These are phyloP conservation scores for Puccinia polysora DNA, from an alignment of 1,284 basidiomycete species.

Conservation along the genomic window DNA sequence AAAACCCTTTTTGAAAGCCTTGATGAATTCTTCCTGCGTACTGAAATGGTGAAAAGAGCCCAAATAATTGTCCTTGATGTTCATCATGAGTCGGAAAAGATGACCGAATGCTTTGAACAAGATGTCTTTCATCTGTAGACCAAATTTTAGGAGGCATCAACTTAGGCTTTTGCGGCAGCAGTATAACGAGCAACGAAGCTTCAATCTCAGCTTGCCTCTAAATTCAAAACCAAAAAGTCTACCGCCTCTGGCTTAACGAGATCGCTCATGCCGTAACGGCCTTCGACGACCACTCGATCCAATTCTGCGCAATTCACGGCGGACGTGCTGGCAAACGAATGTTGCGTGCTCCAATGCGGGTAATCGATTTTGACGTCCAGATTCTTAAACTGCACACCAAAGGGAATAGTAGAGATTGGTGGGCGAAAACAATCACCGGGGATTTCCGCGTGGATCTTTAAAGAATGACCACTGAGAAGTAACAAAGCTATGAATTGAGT, in stretches of 20 bases:
- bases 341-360: conserved; percentile 82
- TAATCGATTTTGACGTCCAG: conserved; percentile 63
- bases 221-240: conserved; percentile 68
- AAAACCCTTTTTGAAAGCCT: conserved; percentile 12
- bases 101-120: conserved; percentile 73
- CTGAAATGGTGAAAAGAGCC: conserved; percentile 85
- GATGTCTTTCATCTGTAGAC: conserved; percentile 55
- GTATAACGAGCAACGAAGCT: conserved; percentile 41
- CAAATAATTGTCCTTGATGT: conserved; percentile 82
- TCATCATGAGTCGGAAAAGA: conserved; percentile 79
- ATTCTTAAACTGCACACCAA: conserved; percentile 64
- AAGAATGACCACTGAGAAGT: conserved; percentile 61
- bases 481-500: conserved; percentile 62
- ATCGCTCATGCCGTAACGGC: conserved; percentile 69
- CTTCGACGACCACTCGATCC: conserved; percentile 61
- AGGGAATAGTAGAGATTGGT: conserved; percentile 64
- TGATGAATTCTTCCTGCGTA: conserved; percentile 30
- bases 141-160: not conserved
- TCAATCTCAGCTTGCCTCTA: conserved; percentile 60
- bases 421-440: conserved; percentile 70
- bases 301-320: conserved; percentile 61
- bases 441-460: conserved; percentile 61
- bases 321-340: conserved; percentile 60
- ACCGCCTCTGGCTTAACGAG: conserved; percentile 65
- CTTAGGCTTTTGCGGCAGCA: conserved; percentile 13